A percentile compares a stretch with the other conserved stretches of the same genome.
These are phyloP conservation scores for Westerdykella sp. DNA, from an alignment of 2,329 filamentous ascomycete genomes.

Conservation along the genomic window DNA sequence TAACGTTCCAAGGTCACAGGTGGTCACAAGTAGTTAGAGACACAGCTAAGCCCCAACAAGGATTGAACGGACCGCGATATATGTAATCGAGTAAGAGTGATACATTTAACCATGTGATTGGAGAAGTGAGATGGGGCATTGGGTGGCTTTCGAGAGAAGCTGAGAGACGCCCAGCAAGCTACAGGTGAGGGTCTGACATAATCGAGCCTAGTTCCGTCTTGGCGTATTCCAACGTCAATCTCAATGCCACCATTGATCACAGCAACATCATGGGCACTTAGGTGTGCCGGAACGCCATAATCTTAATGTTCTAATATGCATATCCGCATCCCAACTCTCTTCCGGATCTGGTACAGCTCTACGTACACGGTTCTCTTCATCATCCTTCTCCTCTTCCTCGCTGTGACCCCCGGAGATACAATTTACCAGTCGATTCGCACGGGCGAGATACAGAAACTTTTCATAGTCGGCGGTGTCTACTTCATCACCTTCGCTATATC, in stretches of 20 bases:
- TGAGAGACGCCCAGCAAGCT: not conserved
- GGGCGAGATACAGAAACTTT: constrained; percentile 68
- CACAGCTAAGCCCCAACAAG: too few species aligned
- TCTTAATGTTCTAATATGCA: constrained; percentile 10
- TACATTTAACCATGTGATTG: too few species aligned
- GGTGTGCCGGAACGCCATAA: not conserved
- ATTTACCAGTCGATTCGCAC: constrained; percentile 69
- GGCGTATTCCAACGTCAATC: not conserved
- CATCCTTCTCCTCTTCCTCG: constrained; percentile 64
- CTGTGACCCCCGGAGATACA: constrained; percentile 71
- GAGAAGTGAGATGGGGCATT: too few species aligned
- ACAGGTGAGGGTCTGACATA: not conserved
- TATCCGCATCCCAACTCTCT: constrained; percentile 52
- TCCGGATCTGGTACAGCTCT: constrained; percentile 73
- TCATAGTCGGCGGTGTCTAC: constrained; percentile 73
- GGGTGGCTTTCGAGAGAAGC: too few species aligned
- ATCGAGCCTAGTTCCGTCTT: not conserved
- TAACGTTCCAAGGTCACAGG: too few species aligned
- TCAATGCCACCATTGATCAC: not conserved
- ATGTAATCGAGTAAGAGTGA: too few species aligned
- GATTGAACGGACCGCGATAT: too few species aligned
- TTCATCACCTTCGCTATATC: constrained; percentile 65
- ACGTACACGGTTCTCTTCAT: constrained; percentile 72
- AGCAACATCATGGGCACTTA: not conserved
- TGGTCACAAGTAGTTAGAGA: too few species aligned